phyloP scores from a whole-genome alignment of 2,329 filamentous ascomycete genomes.

The Fusarium ambrosium region DNA sequence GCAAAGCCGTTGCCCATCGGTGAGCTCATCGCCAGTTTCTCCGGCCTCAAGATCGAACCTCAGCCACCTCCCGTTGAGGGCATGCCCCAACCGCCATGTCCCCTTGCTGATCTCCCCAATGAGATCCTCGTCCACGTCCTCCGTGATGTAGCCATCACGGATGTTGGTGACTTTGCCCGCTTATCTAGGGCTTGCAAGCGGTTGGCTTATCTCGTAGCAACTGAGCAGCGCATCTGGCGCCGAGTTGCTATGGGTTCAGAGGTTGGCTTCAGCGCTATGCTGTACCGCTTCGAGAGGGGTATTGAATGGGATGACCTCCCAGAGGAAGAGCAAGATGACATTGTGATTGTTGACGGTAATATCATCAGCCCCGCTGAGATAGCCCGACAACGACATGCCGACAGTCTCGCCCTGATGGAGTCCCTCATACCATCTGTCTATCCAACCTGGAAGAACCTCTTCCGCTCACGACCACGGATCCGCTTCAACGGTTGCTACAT shows the following conservation, averaged over 20 bases:
- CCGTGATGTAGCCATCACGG: conserved; percentile 76
- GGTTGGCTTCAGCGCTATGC: conserved; percentile 87
- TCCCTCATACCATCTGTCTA: conserved; percentile 62
- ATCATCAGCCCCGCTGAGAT: conserved; percentile 56
- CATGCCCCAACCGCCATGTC: conserved; percentile 81
- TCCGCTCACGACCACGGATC: conserved; percentile 84
- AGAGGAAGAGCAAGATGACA: conserved; percentile 49
- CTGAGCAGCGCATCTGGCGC: conserved; percentile 90
- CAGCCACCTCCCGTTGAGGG: conserved; percentile 78
- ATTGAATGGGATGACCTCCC: conserved; percentile 67
- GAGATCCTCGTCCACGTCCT: conserved; percentile 89
- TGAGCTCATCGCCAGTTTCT: conserved; percentile 83
- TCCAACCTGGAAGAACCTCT: conserved; percentile 75
- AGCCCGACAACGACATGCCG: conserved; percentile 49
- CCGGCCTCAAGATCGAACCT: conserved; percentile 75
- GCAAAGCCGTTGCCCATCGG: conserved; percentile 66
- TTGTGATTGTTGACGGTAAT: conserved; percentile 49
- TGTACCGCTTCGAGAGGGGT: conserved; percentile 79
- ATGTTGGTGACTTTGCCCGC: conserved; percentile 82
- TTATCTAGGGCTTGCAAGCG: conserved; percentile 87
- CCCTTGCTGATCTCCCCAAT: conserved; percentile 81
- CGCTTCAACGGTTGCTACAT: conserved; percentile 98
- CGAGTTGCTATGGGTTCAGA: conserved; percentile 76
- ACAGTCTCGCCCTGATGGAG: conserved; percentile 54
- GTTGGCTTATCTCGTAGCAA: conserved; percentile 85